phyloP scores from a whole-genome alignment of 2,329 filamentous ascomycete genomes.

The Tolypocladium amazonense region DNA sequence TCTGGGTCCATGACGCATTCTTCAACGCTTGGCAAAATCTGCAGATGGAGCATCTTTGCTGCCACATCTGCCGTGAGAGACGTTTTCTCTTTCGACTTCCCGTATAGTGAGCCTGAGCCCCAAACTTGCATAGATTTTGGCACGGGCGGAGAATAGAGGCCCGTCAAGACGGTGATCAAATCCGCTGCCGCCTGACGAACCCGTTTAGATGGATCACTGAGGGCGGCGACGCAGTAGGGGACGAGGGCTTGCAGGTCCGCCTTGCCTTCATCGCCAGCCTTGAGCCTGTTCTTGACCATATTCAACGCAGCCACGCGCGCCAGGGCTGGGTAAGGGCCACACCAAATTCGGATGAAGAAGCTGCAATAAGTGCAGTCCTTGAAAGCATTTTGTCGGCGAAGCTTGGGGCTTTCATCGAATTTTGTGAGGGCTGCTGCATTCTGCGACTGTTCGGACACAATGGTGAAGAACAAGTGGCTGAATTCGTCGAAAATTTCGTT shows the following conservation, averaged over 20 bases:
- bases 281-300: slow-evolving; percentile 47
- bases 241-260: slow-evolving; percentile 68
- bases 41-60: slow-evolving; percentile 50
- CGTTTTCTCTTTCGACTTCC: slow-evolving; percentile 30
- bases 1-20: slow-evolving; percentile 74
- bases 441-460: slow-evolving; percentile 33
- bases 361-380: slow-evolving; percentile 58
- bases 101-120: slow-evolving; percentile 58
- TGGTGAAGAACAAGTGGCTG: slow-evolving; percentile 46
- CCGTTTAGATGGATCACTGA: slow-evolving; percentile 64
- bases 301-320: slow-evolving; percentile 61
- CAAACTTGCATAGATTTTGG: slow-evolving; percentile 38
- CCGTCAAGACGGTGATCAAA: slow-evolving; percentile 47
- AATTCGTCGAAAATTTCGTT: slow-evolving; percentile 47
- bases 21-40: slow-evolving; percentile 67
- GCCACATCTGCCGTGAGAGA: slow-evolving; percentile 49
- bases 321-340: slow-evolving; percentile 56
- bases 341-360: slow-evolving; percentile 69
- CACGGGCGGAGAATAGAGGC: slow-evolving; percentile 29
- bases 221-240: slow-evolving; percentile 68
- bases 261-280: slow-evolving; percentile 33
- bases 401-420: slow-evolving; percentile 44
- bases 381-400: slow-evolving; percentile 43
- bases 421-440: slow-evolving; percentile 28
- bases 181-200: slow-evolving; percentile 68